Percentiles rank a stretch among this genome's conserved stretches.
These are phyloP conservation scores for Pinus taeda DNA, from an alignment of 75 land plant genomes.

Conservation along the genomic window DNA sequence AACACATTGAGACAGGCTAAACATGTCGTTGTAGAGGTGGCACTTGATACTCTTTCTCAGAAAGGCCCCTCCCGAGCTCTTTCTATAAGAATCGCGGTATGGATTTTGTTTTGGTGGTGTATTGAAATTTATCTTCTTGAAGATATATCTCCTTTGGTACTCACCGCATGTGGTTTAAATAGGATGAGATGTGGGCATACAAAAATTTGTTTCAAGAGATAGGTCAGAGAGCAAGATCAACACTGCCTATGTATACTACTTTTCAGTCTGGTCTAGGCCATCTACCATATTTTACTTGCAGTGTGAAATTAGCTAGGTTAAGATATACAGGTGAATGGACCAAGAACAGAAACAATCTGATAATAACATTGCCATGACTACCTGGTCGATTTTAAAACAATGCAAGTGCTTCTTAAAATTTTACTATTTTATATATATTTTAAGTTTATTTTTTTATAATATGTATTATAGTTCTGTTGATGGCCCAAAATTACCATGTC, in stretches of 20 bases:
- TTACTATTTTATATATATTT: neutral
- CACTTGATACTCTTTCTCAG: conserved; percentile 53
- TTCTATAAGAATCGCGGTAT: neutral
- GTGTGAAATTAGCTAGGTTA: conserved; percentile 75
- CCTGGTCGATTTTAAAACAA: conserved; percentile 73
- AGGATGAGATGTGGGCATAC: conserved; percentile 69
- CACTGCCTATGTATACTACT: conserved; percentile 74
- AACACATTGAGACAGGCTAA: no score
- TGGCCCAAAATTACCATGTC: no score
- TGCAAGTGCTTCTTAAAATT: no score
- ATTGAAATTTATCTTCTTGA: no score
- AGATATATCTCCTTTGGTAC: neutral
- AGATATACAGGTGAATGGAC: conserved; percentile 84
- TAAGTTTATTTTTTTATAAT: neutral
- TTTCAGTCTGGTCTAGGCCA: conserved; percentile 71
- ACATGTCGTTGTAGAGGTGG: conserved; percentile 74
- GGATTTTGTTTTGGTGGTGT: no score
- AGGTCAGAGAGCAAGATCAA: conserved; percentile 88
- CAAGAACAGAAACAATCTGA: conserved; percentile 95
- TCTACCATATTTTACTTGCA: conserved; percentile 90
- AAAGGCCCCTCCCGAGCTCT: conserved; percentile 48
- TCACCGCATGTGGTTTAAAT: no score
- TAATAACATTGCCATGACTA: conserved; percentile 89
- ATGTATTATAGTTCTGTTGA: neutral
- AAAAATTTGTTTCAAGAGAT: no score